These are phyloP conservation scores for Xylogone sp. DNA, from an alignment of 2,329 filamentous ascomycete genomes.

Conservation along the genomic window DNA sequence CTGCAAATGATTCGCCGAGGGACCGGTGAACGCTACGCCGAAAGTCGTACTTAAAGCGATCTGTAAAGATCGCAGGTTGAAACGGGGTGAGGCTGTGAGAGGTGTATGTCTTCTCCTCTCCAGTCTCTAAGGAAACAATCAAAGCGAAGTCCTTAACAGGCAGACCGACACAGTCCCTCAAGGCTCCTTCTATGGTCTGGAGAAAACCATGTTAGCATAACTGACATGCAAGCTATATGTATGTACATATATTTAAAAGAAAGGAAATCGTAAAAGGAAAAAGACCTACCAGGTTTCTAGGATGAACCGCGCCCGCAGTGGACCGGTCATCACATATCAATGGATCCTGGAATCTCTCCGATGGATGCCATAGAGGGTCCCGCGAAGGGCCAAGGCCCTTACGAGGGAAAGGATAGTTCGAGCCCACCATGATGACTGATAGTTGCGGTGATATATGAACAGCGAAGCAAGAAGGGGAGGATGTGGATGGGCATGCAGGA, in stretches of 20 bases:
- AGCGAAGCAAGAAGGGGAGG: background rate
- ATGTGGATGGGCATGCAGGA: background rate
- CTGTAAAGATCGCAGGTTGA: background rate
- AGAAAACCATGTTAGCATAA: conserved; percentile 2
- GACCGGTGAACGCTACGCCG: background rate
- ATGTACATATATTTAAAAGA: too few species aligned
- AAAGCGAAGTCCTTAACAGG: conserved; percentile 21
- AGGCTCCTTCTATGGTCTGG: conserved; percentile 19
- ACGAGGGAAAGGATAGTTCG: background rate
- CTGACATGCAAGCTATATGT: too few species aligned
- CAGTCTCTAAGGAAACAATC: conserved; percentile 18
- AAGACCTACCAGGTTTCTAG: conserved; percentile 11
- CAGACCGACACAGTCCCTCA: conserved; percentile 20
- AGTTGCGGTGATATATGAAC: background rate
- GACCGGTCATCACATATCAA: background rate
- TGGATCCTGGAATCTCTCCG: background rate
- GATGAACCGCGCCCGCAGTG: background rate
- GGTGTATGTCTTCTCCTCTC: conserved; percentile 18
- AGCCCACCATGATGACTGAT: background rate
- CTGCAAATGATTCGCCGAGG: background rate
- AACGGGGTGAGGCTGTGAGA: conserved; percentile 15
- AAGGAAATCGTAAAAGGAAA: too few species aligned
- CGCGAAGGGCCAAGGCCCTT: background rate
- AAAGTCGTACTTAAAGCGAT: background rate
- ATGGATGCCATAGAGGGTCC: background rate